Evolutionary conservation across 345 rosid genomes (phyloP).

Genomic region (Eucalyptus decipiens): DNA sequence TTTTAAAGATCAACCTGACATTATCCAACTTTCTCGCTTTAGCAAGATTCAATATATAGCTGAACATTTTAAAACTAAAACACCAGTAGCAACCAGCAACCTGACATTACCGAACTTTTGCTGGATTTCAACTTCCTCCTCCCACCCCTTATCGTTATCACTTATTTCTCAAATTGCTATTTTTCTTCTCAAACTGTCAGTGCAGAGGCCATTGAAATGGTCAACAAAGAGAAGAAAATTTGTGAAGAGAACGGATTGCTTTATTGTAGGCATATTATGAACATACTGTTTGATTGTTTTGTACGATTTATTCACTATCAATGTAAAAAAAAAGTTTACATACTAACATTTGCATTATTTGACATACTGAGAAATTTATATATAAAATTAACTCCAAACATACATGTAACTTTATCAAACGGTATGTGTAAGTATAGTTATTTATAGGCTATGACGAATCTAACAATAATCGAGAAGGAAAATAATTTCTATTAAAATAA

Average conservation of each 20-base stretch:
- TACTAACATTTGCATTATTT: not conserved
- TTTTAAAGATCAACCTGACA: not conserved
- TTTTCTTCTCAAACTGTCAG: not conserved
- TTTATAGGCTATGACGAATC: not conserved
- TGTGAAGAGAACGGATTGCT: not conserved
- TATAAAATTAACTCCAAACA: not conserved
- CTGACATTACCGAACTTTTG: not conserved
- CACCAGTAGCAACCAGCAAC: not conserved
- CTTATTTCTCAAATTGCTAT: not conserved
- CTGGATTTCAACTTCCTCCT: not conserved
- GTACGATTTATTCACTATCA: not conserved
- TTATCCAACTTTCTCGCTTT: not conserved
- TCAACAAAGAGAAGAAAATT: not conserved
- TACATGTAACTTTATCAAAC: not conserved
- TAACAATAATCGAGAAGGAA: not conserved
- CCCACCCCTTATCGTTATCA: not conserved
- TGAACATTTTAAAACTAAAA: not conserved
- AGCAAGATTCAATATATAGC: not conserved
- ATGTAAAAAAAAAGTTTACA: not conserved
- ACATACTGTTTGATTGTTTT: not conserved
- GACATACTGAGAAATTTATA: not conserved
- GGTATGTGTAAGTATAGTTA: not conserved
- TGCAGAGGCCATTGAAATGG: not conserved
- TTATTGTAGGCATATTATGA: too few species aligned
- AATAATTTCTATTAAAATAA: not conserved